Evolutionary conservation across 306 rosid genomes (phyloP), one percentile per base, ranked within the genome.

Genomic region (Heteromeles arbutifolia): DNA sequence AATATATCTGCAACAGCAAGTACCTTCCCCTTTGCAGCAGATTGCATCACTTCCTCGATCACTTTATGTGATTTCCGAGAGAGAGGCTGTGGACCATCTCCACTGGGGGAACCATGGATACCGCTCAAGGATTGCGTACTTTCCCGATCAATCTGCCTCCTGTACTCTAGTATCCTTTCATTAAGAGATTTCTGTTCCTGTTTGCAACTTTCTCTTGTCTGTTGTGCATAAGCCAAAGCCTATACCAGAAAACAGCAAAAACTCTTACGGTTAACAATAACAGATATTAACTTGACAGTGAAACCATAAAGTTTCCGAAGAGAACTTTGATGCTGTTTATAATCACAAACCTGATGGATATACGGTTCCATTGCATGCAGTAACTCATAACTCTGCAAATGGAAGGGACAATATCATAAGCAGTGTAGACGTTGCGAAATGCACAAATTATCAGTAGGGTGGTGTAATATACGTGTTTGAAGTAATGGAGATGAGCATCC

Each of bases 401-500:
- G 68, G 26, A 44, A 7, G 22, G 58, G 6, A 10, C 4, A 76
- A 72, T 52, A 41, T 52, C 62, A 76, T 73, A 68, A 48, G 67
- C 73, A 54, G 44, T 8, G 22, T 12, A 24, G 53, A 37, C 24
- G 24, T 11, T 24, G 48, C 10, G 10, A n/a, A n/a, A 50, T 11
- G 11, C 21, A 17, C 11, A 17, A 68, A 52, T 62, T 37, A 77
- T 25, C 74, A 75, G 4, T 28, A 71, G 74, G 77, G 63, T 70
- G 37, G 44, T 53, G 77, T 41, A 65, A 56, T 69, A 28, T 61
- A 90, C 97, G 96, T 89, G 96, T 84, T 89, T 90, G 86, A 89
- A 92, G 85, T 88, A 89, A 79, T 88, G 89, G 77, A 88, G 93
- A 86, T 89, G 97, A 72, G 96, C 91, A 76, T 92, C 93, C 97